Conservation (phyloP, 2,329 filamentous ascomycete genomes). For the Neonectria punicea region DNA sequence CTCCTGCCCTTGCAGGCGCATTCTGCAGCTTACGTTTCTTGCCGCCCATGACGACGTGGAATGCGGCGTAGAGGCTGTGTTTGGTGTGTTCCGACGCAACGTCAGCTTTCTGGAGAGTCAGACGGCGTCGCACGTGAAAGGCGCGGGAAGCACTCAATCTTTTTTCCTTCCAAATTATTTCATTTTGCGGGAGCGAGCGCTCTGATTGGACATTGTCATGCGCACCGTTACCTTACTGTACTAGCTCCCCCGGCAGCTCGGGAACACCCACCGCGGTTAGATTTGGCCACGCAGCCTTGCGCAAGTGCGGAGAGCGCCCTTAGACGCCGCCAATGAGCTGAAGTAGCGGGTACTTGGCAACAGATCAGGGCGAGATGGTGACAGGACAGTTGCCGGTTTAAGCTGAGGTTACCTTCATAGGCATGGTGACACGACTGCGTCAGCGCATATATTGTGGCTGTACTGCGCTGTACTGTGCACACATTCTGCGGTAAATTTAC, state of each 20-base stretch:
- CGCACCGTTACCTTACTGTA: constrained; percentile 35
- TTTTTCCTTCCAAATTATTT: constrained; percentile 17
- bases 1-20: constrained; percentile 33
- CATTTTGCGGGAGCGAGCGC: constrained; percentile 12
- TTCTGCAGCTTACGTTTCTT: constrained; percentile 56
- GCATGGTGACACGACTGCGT: constrained; percentile 7
- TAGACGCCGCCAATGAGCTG: constrained; percentile 13
- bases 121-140: constrained; percentile 20
- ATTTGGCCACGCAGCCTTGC: constrained; percentile 28
- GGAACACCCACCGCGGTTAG: constrained; percentile 37
- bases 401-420: constrained; percentile 3
- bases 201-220: constrained; percentile 34
- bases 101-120: constrained; percentile 16
- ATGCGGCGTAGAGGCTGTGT: constrained; percentile 1
- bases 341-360: constrained; percentile 1
- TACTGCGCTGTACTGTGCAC: neutral
- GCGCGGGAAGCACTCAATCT: constrained; percentile 22
- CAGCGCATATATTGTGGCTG: neutral
- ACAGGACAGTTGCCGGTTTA: constrained; percentile 11
- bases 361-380: constrained; percentile 14
- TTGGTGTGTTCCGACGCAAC: constrained; percentile 14
- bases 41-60: constrained; percentile 42
- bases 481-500: constrained; percentile 7
- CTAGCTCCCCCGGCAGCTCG: constrained; percentile 40
- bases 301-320: constrained; percentile 37